Percentiles rank a stretch among this genome's conserved stretches.
These are phyloP conservation scores for Periglandula ipomoeae DNA, from an alignment of 2,329 filamentous ascomycete species.

Conservation along the genomic window DNA sequence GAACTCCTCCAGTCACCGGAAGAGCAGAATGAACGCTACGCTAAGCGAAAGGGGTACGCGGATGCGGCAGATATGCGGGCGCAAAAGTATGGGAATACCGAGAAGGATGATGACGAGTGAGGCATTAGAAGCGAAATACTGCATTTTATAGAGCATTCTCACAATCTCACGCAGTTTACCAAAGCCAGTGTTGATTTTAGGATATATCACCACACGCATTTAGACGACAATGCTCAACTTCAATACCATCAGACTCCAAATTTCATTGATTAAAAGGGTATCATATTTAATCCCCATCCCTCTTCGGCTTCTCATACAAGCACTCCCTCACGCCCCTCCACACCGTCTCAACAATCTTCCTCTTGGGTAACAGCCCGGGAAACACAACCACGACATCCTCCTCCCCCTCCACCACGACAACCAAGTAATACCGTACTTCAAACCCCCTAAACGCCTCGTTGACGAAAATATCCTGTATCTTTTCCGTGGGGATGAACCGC, in stretches of 20 bases:
- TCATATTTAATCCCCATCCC: conserved; percentile 14
- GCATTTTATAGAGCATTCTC: too few relatives aligned
- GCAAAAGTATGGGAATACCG: conserved; percentile 22
- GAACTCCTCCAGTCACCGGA: conserved; percentile 38
- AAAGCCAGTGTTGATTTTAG: too few relatives aligned
- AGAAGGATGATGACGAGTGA: conserved; percentile 16
- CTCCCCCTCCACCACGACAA: conserved; percentile 84
- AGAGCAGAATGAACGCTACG: conserved; percentile 52
- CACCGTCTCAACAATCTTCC: conserved; percentile 72
- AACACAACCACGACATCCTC: conserved; percentile 91
- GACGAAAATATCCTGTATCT: conserved; percentile 87
- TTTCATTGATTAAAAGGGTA: not conserved
- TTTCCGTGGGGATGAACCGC: conserved; percentile 74
- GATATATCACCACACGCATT: too few relatives aligned
- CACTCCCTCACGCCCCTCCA: conserved; percentile 82
- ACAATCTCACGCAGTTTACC: too few relatives aligned
- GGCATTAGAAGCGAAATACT: too few relatives aligned
- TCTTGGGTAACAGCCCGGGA: conserved; percentile 64
- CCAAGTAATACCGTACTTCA: conserved; percentile 80
- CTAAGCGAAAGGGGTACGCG: conserved; percentile 50
- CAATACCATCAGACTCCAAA: too few relatives aligned
- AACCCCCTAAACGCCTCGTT: conserved; percentile 93
- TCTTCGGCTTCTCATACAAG: conserved; percentile 52
- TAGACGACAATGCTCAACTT: too few relatives aligned
- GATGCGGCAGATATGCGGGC: conserved; percentile 39